A percentile compares a stretch with the other conserved stretches of the same genome.
Evolutionary conservation across 1,284 basidiomycete species (phyloP).

Genomic region (Meira miltonrushii): DNA sequence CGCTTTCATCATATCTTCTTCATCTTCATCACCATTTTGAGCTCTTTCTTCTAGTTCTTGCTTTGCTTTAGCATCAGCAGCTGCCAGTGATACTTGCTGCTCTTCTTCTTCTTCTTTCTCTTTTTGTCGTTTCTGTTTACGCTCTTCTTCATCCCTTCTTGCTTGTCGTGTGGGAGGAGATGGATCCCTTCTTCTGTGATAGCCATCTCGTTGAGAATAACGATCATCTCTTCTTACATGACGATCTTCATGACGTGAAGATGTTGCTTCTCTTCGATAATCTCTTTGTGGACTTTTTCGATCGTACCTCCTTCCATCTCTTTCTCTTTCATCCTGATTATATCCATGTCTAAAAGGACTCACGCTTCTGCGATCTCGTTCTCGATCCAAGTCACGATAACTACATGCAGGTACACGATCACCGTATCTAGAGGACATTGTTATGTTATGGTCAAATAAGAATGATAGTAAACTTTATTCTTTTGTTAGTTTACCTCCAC

Average conservation of each 20-base stretch:
- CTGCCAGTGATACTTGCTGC: background rate
- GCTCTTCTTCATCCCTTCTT: slow-evolving; percentile 3
- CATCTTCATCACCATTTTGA: slow-evolving; percentile 6
- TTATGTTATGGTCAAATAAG: too few relatives aligned
- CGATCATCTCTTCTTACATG: background rate
- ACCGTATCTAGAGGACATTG: too few relatives aligned
- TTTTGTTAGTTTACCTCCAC: too few relatives aligned
- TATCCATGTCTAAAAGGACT: background rate
- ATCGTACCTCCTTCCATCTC: slow-evolving; percentile 6
- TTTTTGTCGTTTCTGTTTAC: background rate
- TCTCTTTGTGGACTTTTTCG: background rate
- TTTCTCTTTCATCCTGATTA: background rate
- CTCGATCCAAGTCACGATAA: background rate
- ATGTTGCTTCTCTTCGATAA: background rate
- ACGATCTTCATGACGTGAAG: background rate
- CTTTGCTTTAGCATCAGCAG: background rate
- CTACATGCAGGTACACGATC: background rate
- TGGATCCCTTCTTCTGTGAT: background rate
- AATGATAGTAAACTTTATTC: too few relatives aligned
- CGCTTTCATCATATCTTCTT: slow-evolving; percentile 16
- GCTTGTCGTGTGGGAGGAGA: background rate
- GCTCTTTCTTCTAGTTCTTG: slow-evolving; percentile 7
- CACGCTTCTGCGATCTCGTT: background rate
- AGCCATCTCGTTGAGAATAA: background rate
- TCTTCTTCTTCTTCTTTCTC: slow-evolving; percentile 4